Conservation (phyloP, 169 alveolate species). For the Hepatocystis sp. region DNA sequence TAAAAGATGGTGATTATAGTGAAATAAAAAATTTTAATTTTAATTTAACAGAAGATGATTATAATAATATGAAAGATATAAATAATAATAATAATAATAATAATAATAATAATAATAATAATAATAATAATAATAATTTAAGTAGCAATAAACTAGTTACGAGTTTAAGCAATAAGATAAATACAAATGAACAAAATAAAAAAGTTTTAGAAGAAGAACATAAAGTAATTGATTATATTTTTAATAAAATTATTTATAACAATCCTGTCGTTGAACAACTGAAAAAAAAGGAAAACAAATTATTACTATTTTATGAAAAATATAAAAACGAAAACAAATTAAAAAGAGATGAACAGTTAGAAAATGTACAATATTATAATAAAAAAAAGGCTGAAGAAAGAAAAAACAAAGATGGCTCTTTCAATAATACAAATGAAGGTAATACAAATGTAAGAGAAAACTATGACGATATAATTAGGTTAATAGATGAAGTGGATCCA, state of each 20-base stretch:
- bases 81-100: background rate
- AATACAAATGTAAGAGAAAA: background rate
- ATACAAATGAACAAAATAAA: background rate
- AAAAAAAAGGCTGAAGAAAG: constrained; percentile 3
- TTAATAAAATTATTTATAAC: constrained; percentile 1
- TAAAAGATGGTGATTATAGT: constrained; percentile 49
- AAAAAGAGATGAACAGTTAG: constrained; percentile 29
- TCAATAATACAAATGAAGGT: background rate
- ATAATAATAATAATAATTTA: too few relatives aligned
- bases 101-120: too few relatives aligned
- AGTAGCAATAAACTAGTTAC: too few relatives aligned
- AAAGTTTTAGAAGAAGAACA: constrained; percentile 14
- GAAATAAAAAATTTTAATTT: constrained; percentile 30
- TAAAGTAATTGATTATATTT: constrained; percentile 18
- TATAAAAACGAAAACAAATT: constrained; percentile 20
- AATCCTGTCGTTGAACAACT: background rate
- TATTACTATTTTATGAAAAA: constrained; percentile 20
- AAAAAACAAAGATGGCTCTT: background rate
- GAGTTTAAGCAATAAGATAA: background rate
- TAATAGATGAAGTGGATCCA: background rate
- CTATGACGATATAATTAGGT: background rate
- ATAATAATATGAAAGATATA: constrained; percentile 16
- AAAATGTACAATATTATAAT: constrained; percentile 47
- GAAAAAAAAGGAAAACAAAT: constrained; percentile 2
- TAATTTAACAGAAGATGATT: constrained; percentile 35